Percentiles rank a stretch among this genome's conserved stretches.
Evolutionary conservation across 108 stramenopile species (phyloP).

Genomic region (Nitzschia sp.): DNA sequence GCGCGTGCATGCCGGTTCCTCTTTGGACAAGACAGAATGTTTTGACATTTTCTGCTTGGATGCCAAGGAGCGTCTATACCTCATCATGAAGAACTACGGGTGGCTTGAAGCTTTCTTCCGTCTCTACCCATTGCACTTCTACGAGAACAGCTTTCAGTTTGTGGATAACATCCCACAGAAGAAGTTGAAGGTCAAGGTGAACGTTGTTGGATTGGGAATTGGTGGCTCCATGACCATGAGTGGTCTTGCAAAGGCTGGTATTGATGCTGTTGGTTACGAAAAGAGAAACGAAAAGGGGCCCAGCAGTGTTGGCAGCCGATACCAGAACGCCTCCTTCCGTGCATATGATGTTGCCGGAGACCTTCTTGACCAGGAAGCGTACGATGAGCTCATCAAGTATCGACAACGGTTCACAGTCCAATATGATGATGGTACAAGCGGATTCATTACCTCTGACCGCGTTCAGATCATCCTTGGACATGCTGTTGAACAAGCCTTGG

Average conservation of each 20-base stretch:
- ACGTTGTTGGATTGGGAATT: slow-evolving; percentile 38
- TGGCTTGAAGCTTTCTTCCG: slow-evolving; percentile 43
- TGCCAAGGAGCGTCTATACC: slow-evolving; percentile 38
- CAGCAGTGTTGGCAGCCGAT: slow-evolving; percentile 27
- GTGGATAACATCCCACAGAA: slow-evolving; percentile 30
- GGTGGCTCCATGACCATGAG: slow-evolving; percentile 35
- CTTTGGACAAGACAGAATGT: slow-evolving; percentile 9
- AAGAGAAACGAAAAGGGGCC: slow-evolving; percentile 29
- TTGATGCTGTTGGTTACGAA: slow-evolving; percentile 33
- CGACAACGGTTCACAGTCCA: slow-evolving; percentile 35
- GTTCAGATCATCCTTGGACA: slow-evolving; percentile 38
- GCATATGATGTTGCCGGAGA: slow-evolving; percentile 37
- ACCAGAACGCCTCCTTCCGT: slow-evolving; percentile 40
- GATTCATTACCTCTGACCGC: slow-evolving; percentile 20
- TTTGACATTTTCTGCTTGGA: slow-evolving; percentile 41
- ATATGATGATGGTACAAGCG: slow-evolving; percentile 30
- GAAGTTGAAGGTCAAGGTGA: slow-evolving; percentile 36
- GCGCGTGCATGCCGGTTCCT: slow-evolving; percentile 30
- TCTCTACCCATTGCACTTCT: slow-evolving; percentile 33
- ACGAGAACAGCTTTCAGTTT: slow-evolving; percentile 41
- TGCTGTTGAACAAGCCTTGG: slow-evolving; percentile 31
- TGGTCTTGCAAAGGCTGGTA: slow-evolving; percentile 33
- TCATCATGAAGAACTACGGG: slow-evolving; percentile 29
- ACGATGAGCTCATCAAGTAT: slow-evolving; percentile 25
- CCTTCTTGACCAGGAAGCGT: slow-evolving; percentile 34